Conservation (phyloP, 768 basidiomycete species). For the Galerina sulciceps region DNA sequence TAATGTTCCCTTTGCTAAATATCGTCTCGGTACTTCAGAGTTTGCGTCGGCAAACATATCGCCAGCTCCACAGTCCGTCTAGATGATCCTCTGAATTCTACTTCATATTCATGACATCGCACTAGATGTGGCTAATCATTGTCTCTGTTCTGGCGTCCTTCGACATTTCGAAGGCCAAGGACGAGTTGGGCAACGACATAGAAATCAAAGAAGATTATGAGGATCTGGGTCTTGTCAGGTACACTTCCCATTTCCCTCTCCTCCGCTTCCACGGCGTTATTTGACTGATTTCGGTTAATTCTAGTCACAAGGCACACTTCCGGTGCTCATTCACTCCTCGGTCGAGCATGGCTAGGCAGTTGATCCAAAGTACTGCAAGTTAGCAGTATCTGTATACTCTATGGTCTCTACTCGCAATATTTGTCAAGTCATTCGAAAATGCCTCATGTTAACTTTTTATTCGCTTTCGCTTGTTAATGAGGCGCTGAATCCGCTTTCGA, state of each 20-base stretch:
- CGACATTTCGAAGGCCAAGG: slow-evolving; percentile 33
- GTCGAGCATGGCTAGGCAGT: not conserved
- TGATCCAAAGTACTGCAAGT: not conserved
- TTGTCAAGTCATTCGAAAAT: too few relatives aligned
- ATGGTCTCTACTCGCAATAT: too few relatives aligned
- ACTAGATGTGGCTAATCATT: slow-evolving; percentile 32
- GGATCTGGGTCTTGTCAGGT: slow-evolving; percentile 1
- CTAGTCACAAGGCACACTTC: not conserved
- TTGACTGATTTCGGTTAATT: not conserved
- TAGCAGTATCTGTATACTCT: too few relatives aligned
- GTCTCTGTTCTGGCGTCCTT: slow-evolving; percentile 36
- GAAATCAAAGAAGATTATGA: slow-evolving; percentile 16
- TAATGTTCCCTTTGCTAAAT: too few relatives aligned
- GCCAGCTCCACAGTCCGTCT: slow-evolving; percentile 13
- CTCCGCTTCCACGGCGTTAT: not conserved
- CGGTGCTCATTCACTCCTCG: not conserved
- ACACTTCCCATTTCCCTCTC: too few relatives aligned
- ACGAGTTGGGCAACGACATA: slow-evolving; percentile 37
- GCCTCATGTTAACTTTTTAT: too few relatives aligned
- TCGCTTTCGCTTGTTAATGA: too few relatives aligned
- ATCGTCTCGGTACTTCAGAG: too few relatives aligned
- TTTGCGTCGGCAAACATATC: slow-evolving; percentile 17
- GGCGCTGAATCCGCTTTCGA: too few relatives aligned
- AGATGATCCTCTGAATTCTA: not conserved
- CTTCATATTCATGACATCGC: slow-evolving; percentile 6